These are phyloP conservation scores for Yamadazyma dushanensis DNA, from an alignment of 1,139 yeast genomes.

Conservation along the genomic window DNA sequence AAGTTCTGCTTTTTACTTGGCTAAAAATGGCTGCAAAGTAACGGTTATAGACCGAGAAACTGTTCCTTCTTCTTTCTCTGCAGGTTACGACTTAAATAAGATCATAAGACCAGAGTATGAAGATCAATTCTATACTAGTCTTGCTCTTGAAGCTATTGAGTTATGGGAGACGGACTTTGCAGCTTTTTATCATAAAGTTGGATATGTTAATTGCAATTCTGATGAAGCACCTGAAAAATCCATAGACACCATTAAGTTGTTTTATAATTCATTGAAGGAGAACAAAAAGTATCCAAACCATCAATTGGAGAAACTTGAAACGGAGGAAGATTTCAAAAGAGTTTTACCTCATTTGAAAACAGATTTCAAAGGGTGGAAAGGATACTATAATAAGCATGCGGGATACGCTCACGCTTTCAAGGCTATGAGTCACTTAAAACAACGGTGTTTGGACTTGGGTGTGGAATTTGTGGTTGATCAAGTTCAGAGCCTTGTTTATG, in stretches of 20 bases:
- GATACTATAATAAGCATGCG: constrained; percentile 17
- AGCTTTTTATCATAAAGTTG: constrained; percentile 13
- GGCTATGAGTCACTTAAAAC: constrained; percentile 17
- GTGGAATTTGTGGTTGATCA: constrained; percentile 32
- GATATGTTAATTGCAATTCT: constrained; percentile 17
- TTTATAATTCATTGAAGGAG: constrained; percentile 9
- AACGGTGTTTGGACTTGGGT: constrained; percentile 27
- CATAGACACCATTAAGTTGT: constrained; percentile 7
- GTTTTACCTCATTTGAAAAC: constrained; percentile 10
- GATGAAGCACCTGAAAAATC: constrained; percentile 14
- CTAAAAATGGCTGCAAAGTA: constrained; percentile 21
- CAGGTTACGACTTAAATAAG: constrained; percentile 18
- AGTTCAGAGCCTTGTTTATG: constrained; percentile 21
- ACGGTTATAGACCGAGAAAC: constrained; percentile 19
- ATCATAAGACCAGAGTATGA: constrained; percentile 19
- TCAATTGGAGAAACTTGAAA: constrained; percentile 6
- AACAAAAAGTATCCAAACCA: constrained; percentile 12
- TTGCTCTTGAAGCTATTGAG: constrained; percentile 18
- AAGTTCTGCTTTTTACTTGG: constrained; percentile 40
- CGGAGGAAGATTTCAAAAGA: constrained; percentile 12
- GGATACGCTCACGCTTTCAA: constrained; percentile 18
- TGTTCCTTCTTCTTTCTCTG: constrained; percentile 17
- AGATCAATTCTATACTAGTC: constrained; percentile 15
- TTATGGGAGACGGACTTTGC: constrained; percentile 17
- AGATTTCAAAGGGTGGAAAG: constrained; percentile 17